Base-by-base conservation (phyloP, 148 eudicot species). In the Fallopia convolvulus region DNA sequence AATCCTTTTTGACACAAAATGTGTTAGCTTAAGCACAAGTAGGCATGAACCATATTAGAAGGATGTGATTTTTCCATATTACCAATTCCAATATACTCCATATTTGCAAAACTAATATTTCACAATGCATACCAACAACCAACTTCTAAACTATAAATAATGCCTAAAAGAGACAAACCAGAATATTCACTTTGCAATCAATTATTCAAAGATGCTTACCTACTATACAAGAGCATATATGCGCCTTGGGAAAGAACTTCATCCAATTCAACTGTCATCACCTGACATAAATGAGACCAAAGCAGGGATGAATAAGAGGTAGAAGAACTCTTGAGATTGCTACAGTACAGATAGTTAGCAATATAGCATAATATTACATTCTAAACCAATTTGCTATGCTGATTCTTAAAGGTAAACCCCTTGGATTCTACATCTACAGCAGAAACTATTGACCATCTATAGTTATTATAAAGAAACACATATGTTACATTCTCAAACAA, bases 191-290 rank as follows among this genome's bases (percentile, higher is more conserved):
- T 70, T 40, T 42, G 32, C 74, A 72, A 20, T 42, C 15, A 11
- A 18, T 14, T 18, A 8, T 41, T 14, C 18, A 77, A 70, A 70
- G 61, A 65, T 50, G 52, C 33, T 41, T 85, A 91, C 99, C 97
- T 89, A 84, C 87, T 89, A 83, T 95, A 95, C 74, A 95, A 81
- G 72, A 95, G 99, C 99, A 95, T 95, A 83, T 95, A 95, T 79
- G 99, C 97, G 84, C 99, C 93, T 78, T 95, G 94, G 0, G 94
- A 89, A 72, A 95, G 96, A 72, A 95, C 97, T 83, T 95, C 99
- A 80, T 91, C 90, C 84, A 92, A 75, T 74, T 95, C 97, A 86
- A 89, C 97, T 33, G 77, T 80, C 6, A 76, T 73, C 30, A 95
- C 99, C 99, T 95, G 83, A 79, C 33, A 79, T 76, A 81, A 78